These are phyloP conservation scores for Closterium sp. DNA, from an alignment of 139 green algal species.

Conservation along the genomic window DNA sequence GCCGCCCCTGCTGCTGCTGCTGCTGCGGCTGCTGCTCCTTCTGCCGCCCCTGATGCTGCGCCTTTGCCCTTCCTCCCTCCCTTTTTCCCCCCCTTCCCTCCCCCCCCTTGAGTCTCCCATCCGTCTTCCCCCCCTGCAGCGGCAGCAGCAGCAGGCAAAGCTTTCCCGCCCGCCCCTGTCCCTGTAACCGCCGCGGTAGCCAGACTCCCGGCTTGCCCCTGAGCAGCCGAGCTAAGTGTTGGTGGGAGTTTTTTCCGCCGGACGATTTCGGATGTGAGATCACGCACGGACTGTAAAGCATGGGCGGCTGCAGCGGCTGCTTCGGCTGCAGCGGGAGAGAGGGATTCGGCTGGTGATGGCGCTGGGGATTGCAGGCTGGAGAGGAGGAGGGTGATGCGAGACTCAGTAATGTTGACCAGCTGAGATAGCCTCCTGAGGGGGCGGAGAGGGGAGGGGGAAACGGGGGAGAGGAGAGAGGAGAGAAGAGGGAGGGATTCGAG, in stretches of 20 bases:
- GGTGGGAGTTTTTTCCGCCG: not conserved
- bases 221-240: not conserved
- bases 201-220: not conserved
- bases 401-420: not conserved
- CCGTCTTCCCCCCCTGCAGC: not conserved
- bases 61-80: too few relatives aligned
- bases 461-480: not conserved
- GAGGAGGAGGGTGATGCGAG: not conserved
- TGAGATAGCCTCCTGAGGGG: not conserved
- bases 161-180: not conserved
- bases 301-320: not conserved
- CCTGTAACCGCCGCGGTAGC: not conserved
- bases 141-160: not conserved
- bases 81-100: not conserved
- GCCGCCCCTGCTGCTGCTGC: not conserved
- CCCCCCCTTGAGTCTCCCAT: not conserved
- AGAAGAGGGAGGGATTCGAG: too few relatives aligned
- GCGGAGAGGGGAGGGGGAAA: not conserved
- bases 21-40: not conserved
- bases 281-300: not conserved
- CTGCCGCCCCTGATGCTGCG: not conserved
- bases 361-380: not conserved
- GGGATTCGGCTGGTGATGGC: not conserved
- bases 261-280: not conserved
- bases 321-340: not conserved